Base-by-base conservation (phyloP, 164 flowering plant species). In the Chimonanthus praecox region DNA sequence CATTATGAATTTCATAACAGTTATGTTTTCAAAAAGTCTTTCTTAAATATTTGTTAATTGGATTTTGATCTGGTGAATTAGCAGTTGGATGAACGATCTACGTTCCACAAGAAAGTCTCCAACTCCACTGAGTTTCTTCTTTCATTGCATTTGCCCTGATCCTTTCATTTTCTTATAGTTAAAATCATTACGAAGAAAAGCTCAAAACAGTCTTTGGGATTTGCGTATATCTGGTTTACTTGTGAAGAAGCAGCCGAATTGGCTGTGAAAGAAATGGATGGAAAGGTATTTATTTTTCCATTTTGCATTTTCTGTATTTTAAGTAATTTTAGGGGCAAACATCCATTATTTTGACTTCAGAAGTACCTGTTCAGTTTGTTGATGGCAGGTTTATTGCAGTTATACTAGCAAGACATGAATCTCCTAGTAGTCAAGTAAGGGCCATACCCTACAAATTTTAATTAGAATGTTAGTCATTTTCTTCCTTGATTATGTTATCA, bases 311-410 rank as follows among this genome's bases (percentile, higher is more conserved):
- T 54, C 13, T 47, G 9, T 8, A 7, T 4, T 9, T 18, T 20
- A 2, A 63, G 4, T 54, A 62, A 11, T 33, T 64, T 64, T 44
- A 44, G 45, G 13, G 10, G 10, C 11, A 44, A 21, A 44, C 67
- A 20, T 20, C 18, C 46, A 64, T 9, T 58, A 11, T 33, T 54
- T 7, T 73, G 63, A 72, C 68, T 65, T 69, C 48, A 10, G 9
- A 67, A 5, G 4, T 71, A 9, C 49, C 7, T 77, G 68, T 79
- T 58, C 72, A 84, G 87, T 82, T 84, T 68, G 71, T 82, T 60
- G 78, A 75, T 64, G 87, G 85, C 71, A 82, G 84, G 77, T 82
- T 84, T 64, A 49, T 84, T 60, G 54, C 5, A 75, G 87, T 82
- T 77, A 65, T 71, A 9, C 74, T 81, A 18, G 85, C 87, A 49